A percentile compares a stretch with the other conserved stretches of the same genome.
These are phyloP conservation scores for Erysimum pusillum DNA, from an alignment of 441 rosid species.

Conservation along the genomic window DNA sequence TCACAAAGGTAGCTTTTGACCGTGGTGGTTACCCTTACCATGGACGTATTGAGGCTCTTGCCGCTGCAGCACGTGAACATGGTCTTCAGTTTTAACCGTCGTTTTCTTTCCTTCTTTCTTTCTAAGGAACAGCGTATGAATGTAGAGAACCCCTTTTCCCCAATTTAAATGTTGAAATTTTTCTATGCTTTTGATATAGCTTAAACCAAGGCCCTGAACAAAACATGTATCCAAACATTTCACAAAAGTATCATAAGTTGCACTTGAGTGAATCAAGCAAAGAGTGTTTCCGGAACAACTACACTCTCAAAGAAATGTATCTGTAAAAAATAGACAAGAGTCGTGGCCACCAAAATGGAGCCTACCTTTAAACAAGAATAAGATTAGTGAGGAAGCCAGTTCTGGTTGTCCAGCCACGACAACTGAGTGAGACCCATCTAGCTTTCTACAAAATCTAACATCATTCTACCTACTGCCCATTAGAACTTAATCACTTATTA, in stretches of 20 bases:
- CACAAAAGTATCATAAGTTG: constrained; percentile 3
- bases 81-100: constrained; percentile 75
- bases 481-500: too few relatives aligned
- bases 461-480: too few relatives aligned
- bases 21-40: constrained; percentile 95
- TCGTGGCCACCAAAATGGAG: constrained; percentile 1
- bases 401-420: too few relatives aligned
- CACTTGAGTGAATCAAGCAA: constrained; percentile 1
- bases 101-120: background rate
- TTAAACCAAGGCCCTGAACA: constrained; percentile 84
- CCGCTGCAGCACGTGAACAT: constrained; percentile 81
- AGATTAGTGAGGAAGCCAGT: background rate
- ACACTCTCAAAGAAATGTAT: background rate
- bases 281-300: background rate
- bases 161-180: constrained; percentile 6
- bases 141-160: constrained; percentile 34
- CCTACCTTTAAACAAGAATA: background rate
- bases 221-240: constrained; percentile 22
- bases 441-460: too few relatives aligned
- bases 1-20: constrained; percentile 86
- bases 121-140: constrained; percentile 9
- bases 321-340: constrained; percentile 11
- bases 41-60: constrained; percentile 80
- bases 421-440: too few relatives aligned
- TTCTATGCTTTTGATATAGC: constrained; percentile 25